phyloP scores from a whole-genome alignment of 1,139 yeast species.

The Geotrichum bryndzae region DNA sequence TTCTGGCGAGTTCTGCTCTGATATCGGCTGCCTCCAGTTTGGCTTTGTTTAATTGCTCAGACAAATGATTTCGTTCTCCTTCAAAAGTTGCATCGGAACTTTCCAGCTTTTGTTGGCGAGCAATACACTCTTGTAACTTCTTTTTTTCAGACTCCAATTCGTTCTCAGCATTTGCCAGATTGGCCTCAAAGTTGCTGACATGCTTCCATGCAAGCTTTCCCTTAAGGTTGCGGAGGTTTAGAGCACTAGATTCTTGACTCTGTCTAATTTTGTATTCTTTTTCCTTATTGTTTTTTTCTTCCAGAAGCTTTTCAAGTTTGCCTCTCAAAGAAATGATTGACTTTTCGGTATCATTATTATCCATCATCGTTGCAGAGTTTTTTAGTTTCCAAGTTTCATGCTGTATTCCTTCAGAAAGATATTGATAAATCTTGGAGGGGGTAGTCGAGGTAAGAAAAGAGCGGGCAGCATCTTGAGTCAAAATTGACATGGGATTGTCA shows the following conservation, averaged over 20 bases:
- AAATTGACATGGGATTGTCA: slow-evolving; percentile 86
- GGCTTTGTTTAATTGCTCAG: slow-evolving; percentile 5
- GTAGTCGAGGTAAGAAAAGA: slow-evolving; percentile 68
- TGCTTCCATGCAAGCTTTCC: slow-evolving; percentile 13
- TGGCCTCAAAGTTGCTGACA: slow-evolving; percentile 3
- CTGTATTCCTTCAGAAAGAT: slow-evolving; percentile 17
- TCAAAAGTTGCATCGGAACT: slow-evolving; percentile 3
- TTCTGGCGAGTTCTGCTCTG: background rate
- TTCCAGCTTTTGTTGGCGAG: background rate
- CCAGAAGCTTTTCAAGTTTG: background rate
- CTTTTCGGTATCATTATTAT: slow-evolving; percentile 26
- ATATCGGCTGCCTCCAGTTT: background rate
- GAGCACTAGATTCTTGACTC: slow-evolving; percentile 1
- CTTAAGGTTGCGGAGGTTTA: slow-evolving; percentile 1
- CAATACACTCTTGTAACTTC: slow-evolving; percentile 15
- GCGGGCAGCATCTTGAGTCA: slow-evolving; percentile 92
- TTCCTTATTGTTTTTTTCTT: slow-evolving; percentile 14
- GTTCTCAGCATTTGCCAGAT: background rate
- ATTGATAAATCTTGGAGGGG: slow-evolving; percentile 22
- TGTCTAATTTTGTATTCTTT: background rate
- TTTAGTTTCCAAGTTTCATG: slow-evolving; percentile 15
- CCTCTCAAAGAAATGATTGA: slow-evolving; percentile 3
- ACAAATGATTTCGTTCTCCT: slow-evolving; percentile 13
- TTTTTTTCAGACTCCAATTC: slow-evolving; percentile 11
- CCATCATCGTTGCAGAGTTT: slow-evolving; percentile 1